Evolutionary conservation across 164 flowering plant genomes (phyloP).

Genomic region (Tetracentron sinense): DNA sequence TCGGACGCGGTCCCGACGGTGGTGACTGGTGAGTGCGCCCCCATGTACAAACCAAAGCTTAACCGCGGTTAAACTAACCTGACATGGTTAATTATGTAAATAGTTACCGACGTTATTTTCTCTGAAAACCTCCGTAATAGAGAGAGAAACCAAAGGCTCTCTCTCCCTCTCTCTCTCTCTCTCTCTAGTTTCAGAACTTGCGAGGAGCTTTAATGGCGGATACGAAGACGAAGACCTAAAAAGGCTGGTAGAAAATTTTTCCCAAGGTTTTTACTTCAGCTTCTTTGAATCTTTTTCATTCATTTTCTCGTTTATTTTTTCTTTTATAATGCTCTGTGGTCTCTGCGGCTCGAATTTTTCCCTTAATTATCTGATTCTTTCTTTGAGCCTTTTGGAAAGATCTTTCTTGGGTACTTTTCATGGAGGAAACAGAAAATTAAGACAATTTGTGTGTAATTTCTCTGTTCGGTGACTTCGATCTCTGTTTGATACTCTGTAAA

Average conservation of each 20-base stretch:
- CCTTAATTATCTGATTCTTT: background rate
- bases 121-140: background rate
- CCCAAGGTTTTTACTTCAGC: too few relatives aligned
- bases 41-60: background rate
- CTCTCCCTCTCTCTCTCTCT: background rate
- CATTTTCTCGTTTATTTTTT: background rate
- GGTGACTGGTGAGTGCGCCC: background rate
- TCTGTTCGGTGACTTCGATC: background rate
- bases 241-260: background rate
- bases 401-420: background rate
- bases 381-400: background rate
- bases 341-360: background rate
- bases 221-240: background rate
- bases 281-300: background rate
- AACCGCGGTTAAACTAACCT: background rate
- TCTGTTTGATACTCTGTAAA: too few relatives aligned
- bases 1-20: background rate
- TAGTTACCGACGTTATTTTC: background rate
- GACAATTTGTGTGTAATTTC: background rate
- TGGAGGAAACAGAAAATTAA: background rate
- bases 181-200: background rate
- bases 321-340: too few relatives aligned
- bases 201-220: constrained; percentile 4
- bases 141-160: background rate
- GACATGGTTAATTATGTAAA: background rate